phyloP scores from a whole-genome alignment of 768 basidiomycete species.

The Auricularia auricula-judae region DNA sequence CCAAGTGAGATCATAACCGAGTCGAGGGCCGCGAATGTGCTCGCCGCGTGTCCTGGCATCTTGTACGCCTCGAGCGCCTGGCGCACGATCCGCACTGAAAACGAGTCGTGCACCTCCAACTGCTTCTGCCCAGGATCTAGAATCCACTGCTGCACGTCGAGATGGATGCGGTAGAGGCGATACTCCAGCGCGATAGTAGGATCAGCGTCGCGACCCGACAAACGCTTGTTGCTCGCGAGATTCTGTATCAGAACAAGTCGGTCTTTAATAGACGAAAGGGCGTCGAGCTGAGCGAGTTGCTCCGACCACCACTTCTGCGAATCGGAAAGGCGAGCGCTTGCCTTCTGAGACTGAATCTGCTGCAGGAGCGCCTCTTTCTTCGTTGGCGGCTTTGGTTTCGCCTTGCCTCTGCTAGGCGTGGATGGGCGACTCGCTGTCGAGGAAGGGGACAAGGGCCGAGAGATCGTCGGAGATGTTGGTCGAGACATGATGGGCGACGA shows the following conservation, averaged over 20 bases:
- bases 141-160: conserved; percentile 43
- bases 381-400: conserved; percentile 22
- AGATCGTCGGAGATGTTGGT: background rate
- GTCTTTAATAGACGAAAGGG: conserved; percentile 19
- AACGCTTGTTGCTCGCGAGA: conserved; percentile 35
- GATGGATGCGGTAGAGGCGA: conserved; percentile 40
- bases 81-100: conserved; percentile 35
- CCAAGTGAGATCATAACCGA: conserved; percentile 36
- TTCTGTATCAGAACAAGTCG: conserved; percentile 24
- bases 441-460: too few species aligned
- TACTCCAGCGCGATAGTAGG: conserved; percentile 39
- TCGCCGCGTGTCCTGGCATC: conserved; percentile 16
- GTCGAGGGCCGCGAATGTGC: conserved; percentile 25
- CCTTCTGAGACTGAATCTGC: conserved; percentile 35
- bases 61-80: conserved; percentile 35
- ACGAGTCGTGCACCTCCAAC: conserved; percentile 30
- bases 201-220: conserved; percentile 17
- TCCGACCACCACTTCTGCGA: conserved; percentile 43
- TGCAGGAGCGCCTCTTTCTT: conserved; percentile 32
- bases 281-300: conserved; percentile 30
- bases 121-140: conserved; percentile 30
- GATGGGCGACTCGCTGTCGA: background rate
- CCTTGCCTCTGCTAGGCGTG: background rate
- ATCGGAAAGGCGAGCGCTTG: conserved; percentile 26
- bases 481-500: conserved; percentile 2